These are phyloP conservation scores for Rossbeevera mucosa DNA, from an alignment of 768 basidiomycete genomes.

Conservation along the genomic window DNA sequence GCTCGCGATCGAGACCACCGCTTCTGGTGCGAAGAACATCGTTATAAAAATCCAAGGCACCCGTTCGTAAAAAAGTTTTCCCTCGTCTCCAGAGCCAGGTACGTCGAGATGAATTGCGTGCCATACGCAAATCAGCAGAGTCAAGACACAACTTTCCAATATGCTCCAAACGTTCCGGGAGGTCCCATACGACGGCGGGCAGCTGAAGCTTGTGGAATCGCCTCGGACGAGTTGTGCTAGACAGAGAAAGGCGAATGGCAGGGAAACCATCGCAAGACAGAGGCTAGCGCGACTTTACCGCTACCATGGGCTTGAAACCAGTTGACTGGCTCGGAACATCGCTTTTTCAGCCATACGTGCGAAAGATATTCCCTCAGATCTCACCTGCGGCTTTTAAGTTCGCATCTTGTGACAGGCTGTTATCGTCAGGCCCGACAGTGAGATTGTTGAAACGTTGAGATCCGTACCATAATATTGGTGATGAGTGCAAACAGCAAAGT, in stretches of 20 bases:
- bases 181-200: not conserved
- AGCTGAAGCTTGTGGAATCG: not conserved
- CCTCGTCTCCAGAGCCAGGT: not conserved
- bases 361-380: not conserved
- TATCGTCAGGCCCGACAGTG: not conserved
- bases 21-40: not conserved
- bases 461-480: not conserved
- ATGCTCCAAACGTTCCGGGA: not conserved
- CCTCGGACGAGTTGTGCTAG: not conserved
- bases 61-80: not conserved
- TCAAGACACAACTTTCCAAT: not conserved
- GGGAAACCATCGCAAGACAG: not conserved
- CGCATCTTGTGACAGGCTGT: not conserved
- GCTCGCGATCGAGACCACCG: not conserved
- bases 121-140: constrained; percentile 1
- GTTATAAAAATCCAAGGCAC: not conserved
- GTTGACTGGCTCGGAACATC: not conserved
- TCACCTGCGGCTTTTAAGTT: not conserved
- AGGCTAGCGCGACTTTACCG: not conserved
- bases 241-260: not conserved
- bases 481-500: not conserved
- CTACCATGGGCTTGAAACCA: not conserved
- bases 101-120: not conserved
- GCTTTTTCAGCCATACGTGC: not conserved
- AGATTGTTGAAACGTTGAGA: not conserved